Evolutionary conservation across 1,284 basidiomycete species (phyloP).

Genomic region (Xanthoconium separans): DNA sequence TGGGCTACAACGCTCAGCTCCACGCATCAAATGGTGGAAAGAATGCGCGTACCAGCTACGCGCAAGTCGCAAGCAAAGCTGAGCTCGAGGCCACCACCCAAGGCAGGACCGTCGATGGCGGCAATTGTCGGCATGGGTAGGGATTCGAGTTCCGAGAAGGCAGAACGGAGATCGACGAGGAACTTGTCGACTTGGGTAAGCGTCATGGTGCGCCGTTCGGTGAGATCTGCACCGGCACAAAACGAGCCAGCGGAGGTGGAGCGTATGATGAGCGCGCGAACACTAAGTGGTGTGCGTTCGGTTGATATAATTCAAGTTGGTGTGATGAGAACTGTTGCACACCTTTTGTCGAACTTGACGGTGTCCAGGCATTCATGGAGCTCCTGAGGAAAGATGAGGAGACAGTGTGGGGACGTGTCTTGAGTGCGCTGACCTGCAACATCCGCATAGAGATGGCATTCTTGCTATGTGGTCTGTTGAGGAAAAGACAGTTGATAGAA

Average conservation of each 20-base stretch:
- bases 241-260: slow-evolving; percentile 77
- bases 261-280: slow-evolving; percentile 77
- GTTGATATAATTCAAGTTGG: background rate
- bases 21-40: background rate
- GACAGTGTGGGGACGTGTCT: background rate
- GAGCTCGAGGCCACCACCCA: slow-evolving; percentile 90
- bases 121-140: slow-evolving; percentile 89
- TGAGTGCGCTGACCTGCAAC: slow-evolving; percentile 50
- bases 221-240: slow-evolving; percentile 91
- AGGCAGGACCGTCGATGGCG: slow-evolving; percentile 89
- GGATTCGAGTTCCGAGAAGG: slow-evolving; percentile 73
- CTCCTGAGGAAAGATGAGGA: slow-evolving; percentile 49
- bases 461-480: slow-evolving; percentile 83
- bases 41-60: slow-evolving; percentile 61
- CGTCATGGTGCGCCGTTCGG: slow-evolving; percentile 82
- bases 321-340: slow-evolving; percentile 12
- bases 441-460: slow-evolving; percentile 86
- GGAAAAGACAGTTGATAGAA: slow-evolving; percentile 62
- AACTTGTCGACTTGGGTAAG: slow-evolving; percentile 75
- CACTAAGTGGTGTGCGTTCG: slow-evolving; percentile 38
- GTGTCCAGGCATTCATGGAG: slow-evolving; percentile 66
- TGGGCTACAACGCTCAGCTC: slow-evolving; percentile 37
- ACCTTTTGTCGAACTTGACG: slow-evolving; percentile 70
- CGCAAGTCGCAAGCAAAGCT: slow-evolving; percentile 87
- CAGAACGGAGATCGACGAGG: slow-evolving; percentile 72